Evolutionary conservation across 129 eudicot species (phyloP).

Genomic region (Heracleum sosnowskyi): DNA sequence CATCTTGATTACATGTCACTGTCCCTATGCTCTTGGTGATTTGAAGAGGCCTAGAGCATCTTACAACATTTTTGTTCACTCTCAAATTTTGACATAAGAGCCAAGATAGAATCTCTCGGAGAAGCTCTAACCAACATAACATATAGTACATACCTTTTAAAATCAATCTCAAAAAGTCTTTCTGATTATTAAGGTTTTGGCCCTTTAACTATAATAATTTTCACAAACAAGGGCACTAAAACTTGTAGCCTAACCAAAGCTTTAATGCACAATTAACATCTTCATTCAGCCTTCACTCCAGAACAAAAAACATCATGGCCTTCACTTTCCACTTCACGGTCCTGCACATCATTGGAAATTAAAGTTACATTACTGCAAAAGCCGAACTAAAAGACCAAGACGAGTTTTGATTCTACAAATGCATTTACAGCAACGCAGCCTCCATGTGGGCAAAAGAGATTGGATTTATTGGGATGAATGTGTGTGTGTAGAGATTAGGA

Average conservation of each 20-base stretch:
- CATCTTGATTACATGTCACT: background rate
- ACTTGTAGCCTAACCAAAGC: constrained; percentile 6
- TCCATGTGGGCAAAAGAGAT: constrained; percentile 52
- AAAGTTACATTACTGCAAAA: background rate
- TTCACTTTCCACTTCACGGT: constrained; percentile 75
- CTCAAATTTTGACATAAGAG: too few species aligned
- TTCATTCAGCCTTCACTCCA: constrained; percentile 63
- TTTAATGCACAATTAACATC: background rate
- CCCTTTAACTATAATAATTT: constrained; percentile 12
- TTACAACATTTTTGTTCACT: too few species aligned
- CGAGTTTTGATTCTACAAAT: background rate
- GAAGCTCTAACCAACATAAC: background rate
- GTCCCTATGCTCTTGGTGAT: background rate
- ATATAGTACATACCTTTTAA: too few species aligned
- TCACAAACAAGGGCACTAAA: background rate
- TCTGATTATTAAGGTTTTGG: background rate
- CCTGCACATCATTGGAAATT: constrained; percentile 26
- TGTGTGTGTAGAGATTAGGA: background rate
- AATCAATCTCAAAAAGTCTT: constrained; percentile 10
- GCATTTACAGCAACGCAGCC: constrained; percentile 83
- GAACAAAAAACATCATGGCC: constrained; percentile 76
- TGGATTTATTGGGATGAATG: background rate
- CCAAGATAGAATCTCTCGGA: too few species aligned
- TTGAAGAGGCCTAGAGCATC: too few species aligned
- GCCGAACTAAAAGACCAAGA: background rate